A percentile compares a stretch with the other conserved stretches of the same genome.
Conservation (phyloP, 495 filamentous ascomycete genomes). For the Hypomontagnella submonticulosa region DNA sequence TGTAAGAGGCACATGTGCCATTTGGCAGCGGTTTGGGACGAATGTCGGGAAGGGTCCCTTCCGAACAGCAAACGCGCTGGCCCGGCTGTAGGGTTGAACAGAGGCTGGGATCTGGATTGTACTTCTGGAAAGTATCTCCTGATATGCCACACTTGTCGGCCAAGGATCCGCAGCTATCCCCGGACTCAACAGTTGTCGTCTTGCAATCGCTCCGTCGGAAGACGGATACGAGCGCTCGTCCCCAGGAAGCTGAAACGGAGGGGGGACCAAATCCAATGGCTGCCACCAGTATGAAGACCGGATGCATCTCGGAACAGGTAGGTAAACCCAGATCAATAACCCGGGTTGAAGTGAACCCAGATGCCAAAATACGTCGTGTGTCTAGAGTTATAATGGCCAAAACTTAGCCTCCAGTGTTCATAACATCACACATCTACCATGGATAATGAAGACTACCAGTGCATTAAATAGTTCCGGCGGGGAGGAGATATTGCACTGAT, state of each 20-base stretch:
- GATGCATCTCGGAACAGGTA: too few relatives aligned
- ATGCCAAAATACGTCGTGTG: too few relatives aligned
- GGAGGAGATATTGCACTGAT: too few relatives aligned
- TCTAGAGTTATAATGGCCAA: too few relatives aligned
- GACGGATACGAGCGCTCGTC: background rate
- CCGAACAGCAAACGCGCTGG: constrained; percentile 60
- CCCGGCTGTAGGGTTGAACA: constrained; percentile 50
- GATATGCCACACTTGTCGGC: background rate
- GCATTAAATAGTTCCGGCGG: too few relatives aligned
- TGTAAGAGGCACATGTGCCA: constrained; percentile 55
- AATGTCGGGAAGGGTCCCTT: constrained; percentile 37
- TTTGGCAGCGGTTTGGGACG: constrained; percentile 50
- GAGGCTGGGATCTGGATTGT: constrained; percentile 49
- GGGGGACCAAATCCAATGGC: constrained; percentile 1
- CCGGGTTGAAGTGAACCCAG: too few relatives aligned
- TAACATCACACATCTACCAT: too few relatives aligned
- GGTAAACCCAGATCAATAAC: too few relatives aligned
- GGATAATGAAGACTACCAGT: too few relatives aligned
- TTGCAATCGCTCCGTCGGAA: background rate
- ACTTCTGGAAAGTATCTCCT: constrained; percentile 50
- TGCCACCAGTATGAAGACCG: background rate
- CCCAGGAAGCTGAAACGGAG: background rate
- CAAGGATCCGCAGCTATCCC: background rate
- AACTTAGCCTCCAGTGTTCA: too few relatives aligned
- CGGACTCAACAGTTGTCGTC: background rate